Conservation (phyloP, 2,329 filamentous ascomycete genomes). For the Ophiostoma montium region DNA sequence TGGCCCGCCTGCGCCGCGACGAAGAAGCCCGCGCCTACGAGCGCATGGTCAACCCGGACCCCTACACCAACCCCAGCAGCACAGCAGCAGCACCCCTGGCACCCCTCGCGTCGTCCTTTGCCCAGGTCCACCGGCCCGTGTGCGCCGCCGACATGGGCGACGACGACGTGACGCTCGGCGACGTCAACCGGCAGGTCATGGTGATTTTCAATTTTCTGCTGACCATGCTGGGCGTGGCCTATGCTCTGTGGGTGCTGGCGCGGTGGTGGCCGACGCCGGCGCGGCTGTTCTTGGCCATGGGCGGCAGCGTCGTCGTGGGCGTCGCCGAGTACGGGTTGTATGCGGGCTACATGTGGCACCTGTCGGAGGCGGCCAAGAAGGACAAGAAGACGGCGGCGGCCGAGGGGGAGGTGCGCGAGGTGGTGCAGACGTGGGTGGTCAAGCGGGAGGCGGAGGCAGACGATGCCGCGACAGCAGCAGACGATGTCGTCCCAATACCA, state of each 20-base stretch:
- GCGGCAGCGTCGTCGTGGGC: conserved; percentile 53
- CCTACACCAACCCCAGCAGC: conserved; percentile 26
- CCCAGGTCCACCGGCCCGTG: conserved; percentile 35
- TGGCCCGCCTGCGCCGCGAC: conserved; percentile 69
- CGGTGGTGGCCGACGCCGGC: conserved; percentile 62
- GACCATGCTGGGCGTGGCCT: conserved; percentile 67
- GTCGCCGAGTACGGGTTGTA: conserved; percentile 69
- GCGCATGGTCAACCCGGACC: conserved; percentile 54
- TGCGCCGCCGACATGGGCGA: conserved; percentile 32
- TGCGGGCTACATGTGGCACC: conserved; percentile 56
- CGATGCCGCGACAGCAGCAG: not conserved
- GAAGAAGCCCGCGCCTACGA: conserved; percentile 74
- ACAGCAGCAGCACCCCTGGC: not conserved
- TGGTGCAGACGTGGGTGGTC: conserved; percentile 59
- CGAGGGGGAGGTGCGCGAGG: conserved; percentile 50
- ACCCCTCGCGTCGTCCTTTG: conserved; percentile 33
- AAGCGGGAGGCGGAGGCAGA: conserved; percentile 19
- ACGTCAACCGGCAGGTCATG: conserved; percentile 67
- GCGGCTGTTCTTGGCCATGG: conserved; percentile 56
- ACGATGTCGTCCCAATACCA: not conserved
- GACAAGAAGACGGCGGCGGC: conserved; percentile 41
- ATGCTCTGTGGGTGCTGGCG: conserved; percentile 64
- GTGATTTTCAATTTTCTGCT: conserved; percentile 83
- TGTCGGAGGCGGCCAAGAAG: conserved; percentile 51
- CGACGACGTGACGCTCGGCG: conserved; percentile 54